These are phyloP conservation scores for Carex scoparia DNA, from an alignment of 176 grass and related monocot species.

Conservation along the genomic window DNA sequence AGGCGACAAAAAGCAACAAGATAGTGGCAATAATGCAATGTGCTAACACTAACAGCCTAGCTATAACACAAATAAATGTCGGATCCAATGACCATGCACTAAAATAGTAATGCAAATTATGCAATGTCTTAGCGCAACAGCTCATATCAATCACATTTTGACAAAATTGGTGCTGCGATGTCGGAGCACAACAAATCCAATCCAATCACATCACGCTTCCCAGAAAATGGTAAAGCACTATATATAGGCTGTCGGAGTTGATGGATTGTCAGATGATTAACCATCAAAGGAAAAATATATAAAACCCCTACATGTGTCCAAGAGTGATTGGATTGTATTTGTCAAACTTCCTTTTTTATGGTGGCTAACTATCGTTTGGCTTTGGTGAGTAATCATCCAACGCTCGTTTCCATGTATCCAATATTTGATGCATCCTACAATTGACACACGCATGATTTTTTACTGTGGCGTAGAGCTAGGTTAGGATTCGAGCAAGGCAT, in stretches of 20 bases:
- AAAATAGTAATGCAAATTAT: background rate
- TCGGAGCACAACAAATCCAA: background rate
- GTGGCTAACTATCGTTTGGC: no score
- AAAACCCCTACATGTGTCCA: background rate
- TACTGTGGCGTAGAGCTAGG: no score
- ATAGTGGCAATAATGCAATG: conserved; percentile 12
- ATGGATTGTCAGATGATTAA: background rate
- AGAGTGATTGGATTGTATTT: background rate
- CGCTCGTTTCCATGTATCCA: no score
- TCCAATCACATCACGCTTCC: background rate
- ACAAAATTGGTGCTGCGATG: background rate
- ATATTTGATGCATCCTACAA: no score
- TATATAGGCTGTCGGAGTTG: background rate
- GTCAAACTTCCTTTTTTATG: background rate
- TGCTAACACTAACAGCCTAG: background rate
- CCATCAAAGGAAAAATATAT: background rate
- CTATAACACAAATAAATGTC: background rate
- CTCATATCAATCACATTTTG: background rate
- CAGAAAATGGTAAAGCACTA: background rate
- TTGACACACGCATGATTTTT: no score
- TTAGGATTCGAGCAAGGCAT: no score
- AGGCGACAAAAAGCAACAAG: background rate
- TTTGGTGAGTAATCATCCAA: no score
- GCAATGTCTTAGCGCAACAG: background rate
- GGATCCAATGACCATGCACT: background rate